Conservation (phyloP, 768 basidiomycete species). For the Boletellus emodensis region DNA sequence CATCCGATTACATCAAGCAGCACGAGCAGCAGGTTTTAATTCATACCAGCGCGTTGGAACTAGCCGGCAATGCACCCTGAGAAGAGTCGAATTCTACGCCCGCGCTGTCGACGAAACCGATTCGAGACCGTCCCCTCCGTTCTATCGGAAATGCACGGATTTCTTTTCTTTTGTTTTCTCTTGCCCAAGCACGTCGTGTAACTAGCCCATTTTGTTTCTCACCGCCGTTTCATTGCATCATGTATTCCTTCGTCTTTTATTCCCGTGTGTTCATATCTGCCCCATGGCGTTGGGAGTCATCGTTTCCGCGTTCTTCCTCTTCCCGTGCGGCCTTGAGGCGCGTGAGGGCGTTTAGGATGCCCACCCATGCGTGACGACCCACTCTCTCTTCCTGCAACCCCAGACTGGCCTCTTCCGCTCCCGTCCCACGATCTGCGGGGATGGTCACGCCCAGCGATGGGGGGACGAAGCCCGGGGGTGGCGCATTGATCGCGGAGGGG, state of each 20-base stretch:
- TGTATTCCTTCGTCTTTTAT: conserved; percentile 3
- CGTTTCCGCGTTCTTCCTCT: conserved; percentile 12
- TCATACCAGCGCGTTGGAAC: conserved; percentile 16
- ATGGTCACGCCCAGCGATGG: conserved; percentile 77
- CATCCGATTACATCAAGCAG: conserved; percentile 2
- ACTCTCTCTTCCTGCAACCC: conserved; percentile 77
- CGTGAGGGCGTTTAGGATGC: conserved; percentile 63
- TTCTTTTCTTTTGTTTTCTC: neutral
- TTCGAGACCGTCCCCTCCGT: conserved; percentile 6
- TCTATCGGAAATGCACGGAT: conserved; percentile 19
- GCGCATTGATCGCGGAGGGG: conserved; percentile 83
- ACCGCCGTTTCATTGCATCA: conserved; percentile 1
- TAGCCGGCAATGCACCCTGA: conserved; percentile 15
- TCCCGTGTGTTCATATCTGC: conserved; percentile 20
- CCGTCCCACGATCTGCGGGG: conserved; percentile 35
- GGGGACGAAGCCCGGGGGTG: conserved; percentile 66
- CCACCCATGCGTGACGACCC: conserved; percentile 75
- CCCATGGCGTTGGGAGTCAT: conserved; percentile 12
- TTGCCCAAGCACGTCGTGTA: conserved; percentile 2
- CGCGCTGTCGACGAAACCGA: conserved; percentile 11
- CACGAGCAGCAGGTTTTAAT: conserved; percentile 11
- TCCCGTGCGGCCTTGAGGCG: conserved; percentile 51
- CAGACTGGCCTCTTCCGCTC: conserved; percentile 38
- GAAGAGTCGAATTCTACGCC: conserved; percentile 16
- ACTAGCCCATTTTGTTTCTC: neutral